phyloP scores from a whole-genome alignment of 2,329 filamentous ascomycete species.

The Alternaria longipes region DNA sequence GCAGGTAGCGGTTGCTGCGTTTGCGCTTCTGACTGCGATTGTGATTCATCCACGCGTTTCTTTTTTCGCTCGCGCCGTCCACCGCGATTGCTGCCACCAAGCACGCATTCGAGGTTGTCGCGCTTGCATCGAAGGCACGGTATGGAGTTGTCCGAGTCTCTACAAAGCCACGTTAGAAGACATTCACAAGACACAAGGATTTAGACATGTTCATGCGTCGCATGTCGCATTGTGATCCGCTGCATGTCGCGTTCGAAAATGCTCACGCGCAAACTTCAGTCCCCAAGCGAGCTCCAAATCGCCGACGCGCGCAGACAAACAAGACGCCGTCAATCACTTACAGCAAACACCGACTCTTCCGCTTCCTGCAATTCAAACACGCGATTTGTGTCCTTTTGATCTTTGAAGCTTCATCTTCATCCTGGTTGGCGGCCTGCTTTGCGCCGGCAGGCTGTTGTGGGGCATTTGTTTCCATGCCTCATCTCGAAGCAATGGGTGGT shows the following conservation, averaged over 20 bases:
- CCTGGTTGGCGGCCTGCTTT: slow-evolving; percentile 22
- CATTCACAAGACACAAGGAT: background rate
- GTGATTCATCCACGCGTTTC: slow-evolving; percentile 31
- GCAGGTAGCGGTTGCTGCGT: slow-evolving; percentile 31
- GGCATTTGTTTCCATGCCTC: slow-evolving; percentile 23
- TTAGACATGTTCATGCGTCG: background rate
- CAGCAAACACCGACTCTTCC: slow-evolving; percentile 53
- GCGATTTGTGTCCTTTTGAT: slow-evolving; percentile 38
- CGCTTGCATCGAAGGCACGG: slow-evolving; percentile 67
- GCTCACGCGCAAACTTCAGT: background rate
- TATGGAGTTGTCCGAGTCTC: slow-evolving; percentile 59
- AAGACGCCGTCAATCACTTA: slow-evolving; percentile 33
- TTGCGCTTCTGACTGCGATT: slow-evolving; percentile 13
- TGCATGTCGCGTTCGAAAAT: background rate
- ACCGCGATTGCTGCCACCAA: slow-evolving; percentile 67
- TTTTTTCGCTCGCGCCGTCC: slow-evolving; percentile 67
- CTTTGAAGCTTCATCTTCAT: slow-evolving; percentile 31
- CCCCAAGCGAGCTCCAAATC: background rate
- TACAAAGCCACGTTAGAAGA: slow-evolving; percentile 19
- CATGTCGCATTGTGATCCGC: background rate
- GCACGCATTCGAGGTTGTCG: slow-evolving; percentile 66
- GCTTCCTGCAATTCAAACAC: slow-evolving; percentile 50
- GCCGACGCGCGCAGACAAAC: slow-evolving; percentile 11
- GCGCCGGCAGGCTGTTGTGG: slow-evolving; percentile 22
- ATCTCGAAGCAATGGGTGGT: slow-evolving; percentile 16